Percentiles rank a stretch among this genome's conserved stretches.
Evolutionary conservation across 2,329 filamentous ascomycete species (phyloP).

Genomic region (Colletotrichum sp.): DNA sequence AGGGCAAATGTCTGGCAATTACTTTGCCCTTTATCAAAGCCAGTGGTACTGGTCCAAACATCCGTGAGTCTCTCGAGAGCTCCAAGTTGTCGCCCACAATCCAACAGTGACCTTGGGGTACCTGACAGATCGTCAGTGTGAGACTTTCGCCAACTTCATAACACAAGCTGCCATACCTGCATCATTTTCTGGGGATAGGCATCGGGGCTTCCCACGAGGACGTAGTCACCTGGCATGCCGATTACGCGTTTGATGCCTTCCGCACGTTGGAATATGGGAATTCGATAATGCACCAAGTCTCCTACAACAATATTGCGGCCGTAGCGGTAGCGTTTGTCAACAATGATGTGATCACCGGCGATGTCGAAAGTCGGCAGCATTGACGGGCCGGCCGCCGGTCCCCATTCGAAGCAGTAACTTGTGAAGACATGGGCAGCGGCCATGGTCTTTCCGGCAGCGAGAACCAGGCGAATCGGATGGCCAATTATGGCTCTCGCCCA

Average conservation of each 20-base stretch:
- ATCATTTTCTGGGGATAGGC: slow-evolving; percentile 56
- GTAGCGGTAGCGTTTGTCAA: slow-evolving; percentile 70
- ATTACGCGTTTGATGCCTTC: slow-evolving; percentile 80
- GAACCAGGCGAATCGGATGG: slow-evolving; percentile 41
- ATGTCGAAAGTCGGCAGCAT: slow-evolving; percentile 87
- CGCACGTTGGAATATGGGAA: slow-evolving; percentile 68
- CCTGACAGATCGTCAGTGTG: slow-evolving; percentile 51
- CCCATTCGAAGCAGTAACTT: slow-evolving; percentile 65
- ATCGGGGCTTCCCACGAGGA: slow-evolving; percentile 68
- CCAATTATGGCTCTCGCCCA: background rate
- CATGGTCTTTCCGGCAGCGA: slow-evolving; percentile 52
- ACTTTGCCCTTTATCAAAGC: slow-evolving; percentile 86
- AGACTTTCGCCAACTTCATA: background rate
- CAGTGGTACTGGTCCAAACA: slow-evolving; percentile 86
- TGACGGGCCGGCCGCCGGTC: slow-evolving; percentile 72
- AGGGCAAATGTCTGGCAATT: slow-evolving; percentile 65
- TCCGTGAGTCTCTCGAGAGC: slow-evolving; percentile 84
- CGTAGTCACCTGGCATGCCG: slow-evolving; percentile 79
- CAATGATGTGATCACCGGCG: slow-evolving; percentile 70
- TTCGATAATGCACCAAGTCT: slow-evolving; percentile 80
- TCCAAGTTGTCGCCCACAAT: slow-evolving; percentile 86
- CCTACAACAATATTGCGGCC: slow-evolving; percentile 75
- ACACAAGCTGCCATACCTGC: slow-evolving; percentile 54
- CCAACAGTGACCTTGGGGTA: slow-evolving; percentile 93
- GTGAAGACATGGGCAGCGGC: slow-evolving; percentile 55